Percentiles rank a stretch among this genome's conserved stretches.
Evolutionary conservation across 2,329 filamentous ascomycete genomes (phyloP).

Genomic region (Colletotrichum melonis): DNA sequence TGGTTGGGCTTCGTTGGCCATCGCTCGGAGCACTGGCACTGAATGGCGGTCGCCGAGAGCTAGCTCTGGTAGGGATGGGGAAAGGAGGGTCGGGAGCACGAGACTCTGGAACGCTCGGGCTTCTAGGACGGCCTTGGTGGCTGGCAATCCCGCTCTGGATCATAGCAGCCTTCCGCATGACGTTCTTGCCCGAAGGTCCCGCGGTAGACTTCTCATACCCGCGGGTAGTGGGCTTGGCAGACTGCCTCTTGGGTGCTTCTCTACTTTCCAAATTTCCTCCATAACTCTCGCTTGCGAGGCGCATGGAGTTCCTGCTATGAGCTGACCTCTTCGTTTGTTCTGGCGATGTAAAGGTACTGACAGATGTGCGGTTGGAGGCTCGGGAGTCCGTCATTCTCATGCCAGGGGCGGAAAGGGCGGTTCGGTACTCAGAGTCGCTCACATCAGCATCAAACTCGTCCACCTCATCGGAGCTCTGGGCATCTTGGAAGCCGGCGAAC

Average conservation of each 20-base stretch:
- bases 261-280: slow-evolving; percentile 54
- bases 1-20: slow-evolving; percentile 81
- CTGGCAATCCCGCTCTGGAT: slow-evolving; percentile 82
- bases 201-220: slow-evolving; percentile 52
- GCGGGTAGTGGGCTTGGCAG: slow-evolving; percentile 45
- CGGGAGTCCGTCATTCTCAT: slow-evolving; percentile 55
- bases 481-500: slow-evolving; percentile 83
- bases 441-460: slow-evolving; percentile 73
- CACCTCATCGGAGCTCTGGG: slow-evolving; percentile 73
- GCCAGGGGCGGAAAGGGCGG: slow-evolving; percentile 72
- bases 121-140: slow-evolving; percentile 73
- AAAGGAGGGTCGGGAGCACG: slow-evolving; percentile 77
- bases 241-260: slow-evolving; percentile 47
- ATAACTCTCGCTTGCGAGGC: slow-evolving; percentile 56
- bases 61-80: slow-evolving; percentile 89
- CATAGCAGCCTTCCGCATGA: slow-evolving; percentile 82
- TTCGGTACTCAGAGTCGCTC: slow-evolving; percentile 76
- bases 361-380: slow-evolving; percentile 55
- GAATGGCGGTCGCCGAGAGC: slow-evolving; percentile 79
- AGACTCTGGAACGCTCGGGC: slow-evolving; percentile 71
- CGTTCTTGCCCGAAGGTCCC: slow-evolving; percentile 59
- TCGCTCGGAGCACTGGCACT: slow-evolving; percentile 76
- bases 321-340: slow-evolving; percentile 52
- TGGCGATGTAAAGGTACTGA: slow-evolving; percentile 47
- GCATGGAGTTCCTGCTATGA: slow-evolving; percentile 42